Conservation (phyloP, 2,329 filamentous ascomycete genomes). For the Sclerotinia spermophila region DNA sequence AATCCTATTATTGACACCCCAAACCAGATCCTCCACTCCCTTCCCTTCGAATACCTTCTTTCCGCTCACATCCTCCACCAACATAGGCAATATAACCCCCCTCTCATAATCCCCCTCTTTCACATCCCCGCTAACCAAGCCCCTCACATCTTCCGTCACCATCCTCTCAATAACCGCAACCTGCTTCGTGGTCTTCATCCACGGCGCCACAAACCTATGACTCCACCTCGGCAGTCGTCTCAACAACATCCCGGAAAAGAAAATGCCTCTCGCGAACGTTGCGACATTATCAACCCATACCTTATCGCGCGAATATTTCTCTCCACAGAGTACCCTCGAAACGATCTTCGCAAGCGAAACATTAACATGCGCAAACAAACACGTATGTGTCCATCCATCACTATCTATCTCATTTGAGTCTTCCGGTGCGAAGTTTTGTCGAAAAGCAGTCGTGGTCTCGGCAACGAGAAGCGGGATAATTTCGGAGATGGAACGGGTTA, state of each 20-base stretch:
- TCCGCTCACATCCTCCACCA: constrained; percentile 4
- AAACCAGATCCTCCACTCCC: not conserved
- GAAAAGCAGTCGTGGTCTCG: not conserved
- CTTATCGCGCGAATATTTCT: not conserved
- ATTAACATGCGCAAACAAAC: not conserved
- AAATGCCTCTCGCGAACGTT: constrained; percentile 5
- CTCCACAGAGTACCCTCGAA: not conserved
- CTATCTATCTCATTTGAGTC: not conserved
- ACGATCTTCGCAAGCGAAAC: not conserved
- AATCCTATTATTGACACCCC: not conserved
- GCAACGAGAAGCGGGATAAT: constrained; percentile 2
- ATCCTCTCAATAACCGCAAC: not conserved
- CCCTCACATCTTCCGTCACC: not conserved
- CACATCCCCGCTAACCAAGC: not conserved
- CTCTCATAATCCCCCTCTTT: not conserved
- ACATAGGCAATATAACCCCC: not conserved
- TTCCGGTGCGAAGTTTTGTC: not conserved
- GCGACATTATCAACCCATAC: constrained; percentile 1
- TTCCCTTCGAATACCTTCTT: not conserved
- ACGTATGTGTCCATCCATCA: not conserved
- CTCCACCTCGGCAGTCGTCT: not conserved
- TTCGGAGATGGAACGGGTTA: not conserved
- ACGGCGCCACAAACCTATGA: not conserved
- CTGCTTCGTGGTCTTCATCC: not conserved
- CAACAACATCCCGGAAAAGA: constrained; percentile 4